These are phyloP conservation scores for Scutellaria galericulata DNA, from an alignment of 257 asterid genomes.

Conservation along the genomic window DNA sequence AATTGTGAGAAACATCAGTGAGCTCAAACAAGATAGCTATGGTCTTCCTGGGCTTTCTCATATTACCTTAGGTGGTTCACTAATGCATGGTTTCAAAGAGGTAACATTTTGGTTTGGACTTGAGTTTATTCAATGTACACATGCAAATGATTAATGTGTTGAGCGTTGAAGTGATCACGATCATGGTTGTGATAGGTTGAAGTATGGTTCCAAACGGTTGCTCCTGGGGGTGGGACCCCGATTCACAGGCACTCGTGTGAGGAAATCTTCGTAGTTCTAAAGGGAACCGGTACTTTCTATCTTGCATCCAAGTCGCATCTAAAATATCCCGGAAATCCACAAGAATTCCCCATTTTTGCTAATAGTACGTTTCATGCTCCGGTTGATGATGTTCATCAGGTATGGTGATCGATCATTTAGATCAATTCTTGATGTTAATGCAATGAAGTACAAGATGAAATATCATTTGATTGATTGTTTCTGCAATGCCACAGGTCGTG, in stretches of 20 bases:
- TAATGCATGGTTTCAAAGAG: conserved; percentile 69
- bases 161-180: background rate
- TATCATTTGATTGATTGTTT: background rate
- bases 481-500: too few species aligned
- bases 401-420: conserved; percentile 1
- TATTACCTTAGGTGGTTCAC: conserved; percentile 61
- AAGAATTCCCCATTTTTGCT: conserved; percentile 52
- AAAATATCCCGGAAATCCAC: conserved; percentile 68
- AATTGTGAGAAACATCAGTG: conserved; percentile 57
- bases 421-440: background rate
- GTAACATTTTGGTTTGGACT: conserved; percentile 26
- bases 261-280: conserved; percentile 52
- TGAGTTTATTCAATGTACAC: too few species aligned
- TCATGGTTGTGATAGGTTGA: conserved; percentile 56
- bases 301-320: conserved; percentile 57
- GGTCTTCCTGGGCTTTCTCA: conserved; percentile 70
- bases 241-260: conserved; percentile 90
- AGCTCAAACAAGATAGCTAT: conserved; percentile 49
- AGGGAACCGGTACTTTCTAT: conserved; percentile 34
- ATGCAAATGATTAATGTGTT: too few species aligned
- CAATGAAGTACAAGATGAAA: too few species aligned
- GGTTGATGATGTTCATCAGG: conserved; percentile 79
- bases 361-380: conserved; percentile 74
- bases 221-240: conserved; percentile 72
- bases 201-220: conserved; percentile 72